phyloP scores from a whole-genome alignment of 495 filamentous ascomycete species.

The Acidomyces sp. region DNA sequence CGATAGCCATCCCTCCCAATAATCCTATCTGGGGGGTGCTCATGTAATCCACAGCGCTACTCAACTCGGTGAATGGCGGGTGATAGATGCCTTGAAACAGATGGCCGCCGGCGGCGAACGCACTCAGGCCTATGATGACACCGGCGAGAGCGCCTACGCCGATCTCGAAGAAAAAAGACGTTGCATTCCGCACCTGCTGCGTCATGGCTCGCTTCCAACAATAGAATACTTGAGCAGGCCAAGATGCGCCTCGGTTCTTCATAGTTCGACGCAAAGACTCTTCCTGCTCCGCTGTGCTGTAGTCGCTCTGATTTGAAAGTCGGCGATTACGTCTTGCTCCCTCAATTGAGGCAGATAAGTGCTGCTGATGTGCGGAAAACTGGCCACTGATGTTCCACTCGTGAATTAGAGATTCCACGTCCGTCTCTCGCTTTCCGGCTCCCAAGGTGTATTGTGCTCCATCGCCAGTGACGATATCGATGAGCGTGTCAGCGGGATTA shows the following conservation, averaged over 20 bases:
- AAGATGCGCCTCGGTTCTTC: conserved; percentile 35
- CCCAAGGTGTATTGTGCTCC: conserved; percentile 36
- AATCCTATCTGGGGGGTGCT: conserved; percentile 38
- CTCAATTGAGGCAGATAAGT: conserved; percentile 8
- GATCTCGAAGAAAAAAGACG: conserved; percentile 40
- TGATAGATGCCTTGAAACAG: conserved; percentile 41
- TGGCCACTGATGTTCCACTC: conserved; percentile 15
- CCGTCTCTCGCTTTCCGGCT: conserved; percentile 25
- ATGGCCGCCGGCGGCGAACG: conserved; percentile 35
- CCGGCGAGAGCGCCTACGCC: conserved; percentile 38
- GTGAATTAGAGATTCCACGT: conserved; percentile 18
- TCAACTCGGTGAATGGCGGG: conserved; percentile 38
- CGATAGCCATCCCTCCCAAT: conserved; percentile 39
- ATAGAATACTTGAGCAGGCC: conserved; percentile 34
- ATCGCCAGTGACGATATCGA: conserved; percentile 40
- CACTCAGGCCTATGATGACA: conserved; percentile 40
- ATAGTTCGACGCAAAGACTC: conserved; percentile 22
- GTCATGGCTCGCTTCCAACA: conserved; percentile 36
- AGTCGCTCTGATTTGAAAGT: conserved; percentile 14
- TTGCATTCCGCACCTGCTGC: conserved; percentile 40
- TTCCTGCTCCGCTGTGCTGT: conserved; percentile 18
- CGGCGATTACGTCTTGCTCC: conserved; percentile 12
- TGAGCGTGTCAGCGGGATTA: conserved; percentile 37
- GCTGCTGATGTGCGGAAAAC: conserved; percentile 2
- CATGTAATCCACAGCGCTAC: conserved; percentile 36